These are phyloP conservation scores for Sarocladium strictum DNA, from an alignment of 2,329 filamentous ascomycete genomes.

Conservation along the genomic window DNA sequence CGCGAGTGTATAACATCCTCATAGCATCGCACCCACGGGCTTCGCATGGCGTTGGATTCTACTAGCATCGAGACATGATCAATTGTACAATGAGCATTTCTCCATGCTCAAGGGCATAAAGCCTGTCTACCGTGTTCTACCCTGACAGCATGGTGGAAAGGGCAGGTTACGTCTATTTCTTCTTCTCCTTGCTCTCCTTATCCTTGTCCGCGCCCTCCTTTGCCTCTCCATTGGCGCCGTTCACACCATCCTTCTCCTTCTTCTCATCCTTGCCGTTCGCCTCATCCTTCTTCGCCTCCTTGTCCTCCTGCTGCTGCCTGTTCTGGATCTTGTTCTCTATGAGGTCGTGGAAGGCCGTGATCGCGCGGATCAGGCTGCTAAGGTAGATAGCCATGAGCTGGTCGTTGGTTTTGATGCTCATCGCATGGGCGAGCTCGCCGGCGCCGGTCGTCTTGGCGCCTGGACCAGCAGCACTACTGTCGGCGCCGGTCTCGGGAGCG, in stretches of 20 bases:
- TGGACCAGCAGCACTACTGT: background rate
- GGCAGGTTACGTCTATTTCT: slow-evolving; percentile 25
- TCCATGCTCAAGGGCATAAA: background rate
- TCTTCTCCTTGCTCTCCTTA: slow-evolving; percentile 50
- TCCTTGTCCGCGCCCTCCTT: slow-evolving; percentile 50
- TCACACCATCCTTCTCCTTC: slow-evolving; percentile 43
- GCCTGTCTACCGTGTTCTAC: background rate
- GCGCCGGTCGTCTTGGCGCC: slow-evolving; percentile 57
- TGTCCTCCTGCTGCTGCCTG: slow-evolving; percentile 92
- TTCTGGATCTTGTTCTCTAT: slow-evolving; percentile 99
- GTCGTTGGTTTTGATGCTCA: slow-evolving; percentile 99
- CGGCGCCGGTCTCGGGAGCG: slow-evolving; percentile 56
- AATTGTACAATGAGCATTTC: slow-evolving; percentile 11
- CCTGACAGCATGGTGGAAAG: no score
- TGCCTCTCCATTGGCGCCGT: slow-evolving; percentile 32
- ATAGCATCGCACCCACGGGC: no score
- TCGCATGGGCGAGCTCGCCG: slow-evolving; percentile 85
- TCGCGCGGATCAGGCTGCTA: slow-evolving; percentile 91
- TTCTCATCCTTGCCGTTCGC: slow-evolving; percentile 52
- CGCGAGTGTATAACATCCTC: slow-evolving; percentile 28
- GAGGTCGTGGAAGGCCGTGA: slow-evolving; percentile 97
- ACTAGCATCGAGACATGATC: background rate
- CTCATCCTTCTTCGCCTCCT: slow-evolving; percentile 79
- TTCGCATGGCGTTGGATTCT: background rate
- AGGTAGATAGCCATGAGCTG: slow-evolving; percentile 98